These are phyloP conservation scores for Pestalotiopsis fici DNA, from an alignment of 2,329 filamentous ascomycete genomes.

Conservation along the genomic window DNA sequence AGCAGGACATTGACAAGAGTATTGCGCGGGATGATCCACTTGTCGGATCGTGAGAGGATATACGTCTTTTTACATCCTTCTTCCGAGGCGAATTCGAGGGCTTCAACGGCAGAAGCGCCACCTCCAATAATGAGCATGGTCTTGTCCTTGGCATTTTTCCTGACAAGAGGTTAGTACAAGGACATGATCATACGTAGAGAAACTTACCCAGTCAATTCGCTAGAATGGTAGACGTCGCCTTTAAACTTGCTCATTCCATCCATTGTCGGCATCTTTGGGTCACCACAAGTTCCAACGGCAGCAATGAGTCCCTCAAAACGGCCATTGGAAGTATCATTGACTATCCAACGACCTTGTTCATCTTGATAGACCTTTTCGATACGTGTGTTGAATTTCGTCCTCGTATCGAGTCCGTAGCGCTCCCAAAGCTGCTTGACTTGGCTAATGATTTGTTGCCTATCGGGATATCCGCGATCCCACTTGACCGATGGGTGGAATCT, in stretches of 20 bases:
- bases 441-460: slow-evolving; percentile 72
- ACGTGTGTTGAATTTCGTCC: slow-evolving; percentile 70
- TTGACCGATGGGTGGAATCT: slow-evolving; percentile 80
- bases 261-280: slow-evolving; percentile 71
- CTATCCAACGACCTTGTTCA: slow-evolving; percentile 69
- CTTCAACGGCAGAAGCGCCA: slow-evolving; percentile 80
- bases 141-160: slow-evolving; percentile 72
- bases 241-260: slow-evolving; percentile 72
- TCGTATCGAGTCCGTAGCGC: slow-evolving; percentile 68
- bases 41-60: slow-evolving; percentile 76
- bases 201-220: slow-evolving; percentile 63
- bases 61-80: slow-evolving; percentile 68
- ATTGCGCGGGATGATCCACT: slow-evolving; percentile 87
- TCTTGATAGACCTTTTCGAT: slow-evolving; percentile 73
- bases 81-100: slow-evolving; percentile 74
- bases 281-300: slow-evolving; percentile 79
- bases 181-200: background rate
- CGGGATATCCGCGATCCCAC: slow-evolving; percentile 77
- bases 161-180: slow-evolving; percentile 24
- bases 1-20: slow-evolving; percentile 72
- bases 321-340: slow-evolving; percentile 72
- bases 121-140: slow-evolving; percentile 76
- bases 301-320: slow-evolving; percentile 78
- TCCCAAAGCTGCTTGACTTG: slow-evolving; percentile 76
- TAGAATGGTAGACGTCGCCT: slow-evolving; percentile 75